phyloP scores from a whole-genome alignment of 148 eudicot species.

The Vaccinium myrtillus region DNA sequence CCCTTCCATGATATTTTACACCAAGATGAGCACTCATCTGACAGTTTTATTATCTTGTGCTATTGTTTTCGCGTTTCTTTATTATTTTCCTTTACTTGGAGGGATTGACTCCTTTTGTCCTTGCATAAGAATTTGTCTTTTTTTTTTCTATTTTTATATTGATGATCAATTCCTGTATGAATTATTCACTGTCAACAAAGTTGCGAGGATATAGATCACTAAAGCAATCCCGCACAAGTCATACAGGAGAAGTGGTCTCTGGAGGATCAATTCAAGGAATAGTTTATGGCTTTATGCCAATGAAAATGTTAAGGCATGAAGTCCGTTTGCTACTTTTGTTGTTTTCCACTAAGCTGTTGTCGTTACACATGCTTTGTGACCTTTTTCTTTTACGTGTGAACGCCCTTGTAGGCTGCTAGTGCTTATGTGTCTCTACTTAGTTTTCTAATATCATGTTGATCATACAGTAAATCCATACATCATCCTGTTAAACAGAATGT shows the following conservation, averaged over 20 bases:
- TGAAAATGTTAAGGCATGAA: not conserved
- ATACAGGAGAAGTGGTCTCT: constrained; percentile 17
- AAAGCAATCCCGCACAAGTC: constrained; percentile 7
- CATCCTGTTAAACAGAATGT: not conserved
- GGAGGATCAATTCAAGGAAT: constrained; percentile 15
- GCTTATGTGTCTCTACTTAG: not conserved
- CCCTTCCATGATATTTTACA: no score
- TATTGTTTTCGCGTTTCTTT: not conserved
- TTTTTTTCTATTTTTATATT: no score
- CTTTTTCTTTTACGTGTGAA: not conserved
- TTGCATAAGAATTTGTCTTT: not conserved
- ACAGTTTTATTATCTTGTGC: not conserved
- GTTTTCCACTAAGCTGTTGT: constrained; percentile 19
- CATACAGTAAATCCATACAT: not conserved
- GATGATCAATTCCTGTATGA: not conserved
- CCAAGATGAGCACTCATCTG: no score
- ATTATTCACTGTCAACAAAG: not conserved
- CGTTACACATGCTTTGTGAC: not conserved
- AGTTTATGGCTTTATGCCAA: not conserved
- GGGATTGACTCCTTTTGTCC: not conserved
- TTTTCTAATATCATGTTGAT: not conserved
- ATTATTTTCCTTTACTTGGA: not conserved
- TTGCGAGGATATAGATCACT: not conserved
- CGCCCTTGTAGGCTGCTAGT: not conserved
- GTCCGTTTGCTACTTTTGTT: constrained; percentile 6